Conservation (phyloP, 2,329 filamentous ascomycete species). For the Trichophyton mentagrophytes region DNA sequence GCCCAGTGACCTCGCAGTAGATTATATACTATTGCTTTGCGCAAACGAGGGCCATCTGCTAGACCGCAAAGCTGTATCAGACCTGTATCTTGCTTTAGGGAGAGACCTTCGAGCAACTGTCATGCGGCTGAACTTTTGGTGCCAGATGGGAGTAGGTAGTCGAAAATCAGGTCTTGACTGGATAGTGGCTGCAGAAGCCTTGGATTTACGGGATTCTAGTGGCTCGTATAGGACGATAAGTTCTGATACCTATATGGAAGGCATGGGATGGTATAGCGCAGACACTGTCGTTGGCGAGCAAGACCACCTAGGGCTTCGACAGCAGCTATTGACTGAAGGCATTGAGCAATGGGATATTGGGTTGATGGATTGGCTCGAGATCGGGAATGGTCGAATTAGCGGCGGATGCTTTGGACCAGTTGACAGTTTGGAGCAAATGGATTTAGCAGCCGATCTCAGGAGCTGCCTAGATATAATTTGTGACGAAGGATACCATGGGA, state of each 20-base stretch:
- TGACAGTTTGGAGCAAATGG: slow-evolving; percentile 19
- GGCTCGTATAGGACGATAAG: slow-evolving; percentile 59
- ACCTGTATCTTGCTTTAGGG: slow-evolving; percentile 56
- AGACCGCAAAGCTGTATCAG: slow-evolving; percentile 50
- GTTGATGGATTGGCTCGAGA: slow-evolving; percentile 44
- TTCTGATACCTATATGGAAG: slow-evolving; percentile 59
- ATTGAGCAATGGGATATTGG: slow-evolving; percentile 58
- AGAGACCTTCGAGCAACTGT: slow-evolving; percentile 70
- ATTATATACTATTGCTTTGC: slow-evolving; percentile 69
- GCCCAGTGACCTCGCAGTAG: slow-evolving; percentile 54
- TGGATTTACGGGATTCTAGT: slow-evolving; percentile 49
- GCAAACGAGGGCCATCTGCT: slow-evolving; percentile 82
- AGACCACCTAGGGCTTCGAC: slow-evolving; percentile 38
- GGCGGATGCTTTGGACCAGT: slow-evolving; percentile 15
- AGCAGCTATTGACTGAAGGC: slow-evolving; percentile 51
- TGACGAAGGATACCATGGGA: slow-evolving; percentile 18
- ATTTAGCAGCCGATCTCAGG: slow-evolving; percentile 23
- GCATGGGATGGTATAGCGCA: slow-evolving; percentile 64
- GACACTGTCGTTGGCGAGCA: slow-evolving; percentile 39
- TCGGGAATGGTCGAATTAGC: slow-evolving; percentile 2
- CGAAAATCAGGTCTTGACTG: slow-evolving; percentile 78
- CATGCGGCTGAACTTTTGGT: slow-evolving; percentile 86
- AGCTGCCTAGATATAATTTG: slow-evolving; percentile 28
- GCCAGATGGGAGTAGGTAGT: slow-evolving; percentile 87
- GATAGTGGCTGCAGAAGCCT: slow-evolving; percentile 71